Conservation (phyloP, 2,329 filamentous ascomycete species). For the Huntiella abstrusa region DNA sequence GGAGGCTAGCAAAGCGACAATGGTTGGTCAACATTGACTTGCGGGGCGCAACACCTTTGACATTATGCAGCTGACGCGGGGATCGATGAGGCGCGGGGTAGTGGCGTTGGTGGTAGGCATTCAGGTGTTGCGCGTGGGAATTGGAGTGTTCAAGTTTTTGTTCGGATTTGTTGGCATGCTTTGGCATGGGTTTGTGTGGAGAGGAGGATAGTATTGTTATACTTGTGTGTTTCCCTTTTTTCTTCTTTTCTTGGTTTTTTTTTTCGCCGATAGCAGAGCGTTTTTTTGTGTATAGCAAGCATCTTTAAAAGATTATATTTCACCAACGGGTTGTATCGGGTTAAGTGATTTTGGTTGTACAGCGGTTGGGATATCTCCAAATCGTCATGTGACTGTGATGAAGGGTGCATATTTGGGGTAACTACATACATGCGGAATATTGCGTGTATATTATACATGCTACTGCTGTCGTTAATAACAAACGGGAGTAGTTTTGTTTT, state of each 20-base stretch:
- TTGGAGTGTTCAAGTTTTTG: constrained; percentile 12
- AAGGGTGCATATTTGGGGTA: no score
- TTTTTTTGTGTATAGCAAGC: background rate
- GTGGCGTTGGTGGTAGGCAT: constrained; percentile 12
- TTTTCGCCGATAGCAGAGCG: background rate
- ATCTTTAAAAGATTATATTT: no score
- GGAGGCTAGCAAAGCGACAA: no score
- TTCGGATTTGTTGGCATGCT: constrained; percentile 11
- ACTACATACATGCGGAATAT: no score
- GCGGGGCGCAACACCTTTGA: constrained; percentile 10
- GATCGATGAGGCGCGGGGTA: constrained; percentile 10
- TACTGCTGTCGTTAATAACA: no score
- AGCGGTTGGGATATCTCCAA: no score
- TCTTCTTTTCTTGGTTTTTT: background rate
- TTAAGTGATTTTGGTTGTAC: background rate
- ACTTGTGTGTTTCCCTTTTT: background rate
- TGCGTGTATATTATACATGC: no score
- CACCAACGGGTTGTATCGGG: background rate
- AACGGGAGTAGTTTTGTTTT: no score
- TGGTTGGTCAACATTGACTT: constrained; percentile 17
- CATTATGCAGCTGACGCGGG: constrained; percentile 9
- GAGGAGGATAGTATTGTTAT: background rate
- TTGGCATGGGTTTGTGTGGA: constrained; percentile 9
- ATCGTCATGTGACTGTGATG: no score
- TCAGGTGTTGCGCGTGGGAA: constrained; percentile 12